phyloP scores from a whole-genome alignment of 225 moss, liverwort and hornwort species.

The Neckera pumila region DNA sequence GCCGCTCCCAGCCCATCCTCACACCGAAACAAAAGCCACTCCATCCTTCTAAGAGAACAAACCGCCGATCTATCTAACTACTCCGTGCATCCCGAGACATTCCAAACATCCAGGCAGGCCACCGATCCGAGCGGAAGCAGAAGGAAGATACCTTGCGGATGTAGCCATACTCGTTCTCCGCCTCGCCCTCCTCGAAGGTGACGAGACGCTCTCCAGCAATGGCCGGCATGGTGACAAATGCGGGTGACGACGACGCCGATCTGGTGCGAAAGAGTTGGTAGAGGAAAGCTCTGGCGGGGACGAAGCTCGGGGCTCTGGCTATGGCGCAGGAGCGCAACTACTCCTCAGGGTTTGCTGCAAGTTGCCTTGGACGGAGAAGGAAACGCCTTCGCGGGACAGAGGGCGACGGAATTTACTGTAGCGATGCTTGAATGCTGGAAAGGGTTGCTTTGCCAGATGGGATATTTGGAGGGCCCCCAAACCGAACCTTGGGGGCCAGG shows the following conservation, averaged over 20 bases:
- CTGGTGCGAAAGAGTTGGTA: background rate
- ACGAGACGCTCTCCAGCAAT: conserved; percentile 56
- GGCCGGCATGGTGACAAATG: conserved; percentile 46
- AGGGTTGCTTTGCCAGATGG: background rate
- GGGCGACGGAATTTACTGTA: background rate
- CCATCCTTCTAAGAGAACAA: background rate
- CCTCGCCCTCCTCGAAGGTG: conserved; percentile 90
- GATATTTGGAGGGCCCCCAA: background rate
- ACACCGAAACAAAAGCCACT: background rate
- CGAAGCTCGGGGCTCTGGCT: background rate
- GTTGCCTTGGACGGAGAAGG: background rate
- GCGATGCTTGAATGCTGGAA: background rate
- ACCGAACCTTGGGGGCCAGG: background rate
- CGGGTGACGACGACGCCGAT: background rate
- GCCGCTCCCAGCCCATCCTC: background rate
- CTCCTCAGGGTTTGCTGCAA: background rate
- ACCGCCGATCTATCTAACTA: background rate
- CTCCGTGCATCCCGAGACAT: background rate
- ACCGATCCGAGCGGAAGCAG: background rate
- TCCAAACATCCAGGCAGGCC: background rate
- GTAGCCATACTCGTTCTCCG: conserved; percentile 88
- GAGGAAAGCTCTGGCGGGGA: background rate
- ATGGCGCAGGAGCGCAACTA: background rate
- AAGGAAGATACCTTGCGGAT: conserved; percentile 61
- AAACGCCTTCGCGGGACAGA: background rate